phyloP scores from a whole-genome alignment of 1,284 basidiomycete genomes.

The Fomes fomentarius region DNA sequence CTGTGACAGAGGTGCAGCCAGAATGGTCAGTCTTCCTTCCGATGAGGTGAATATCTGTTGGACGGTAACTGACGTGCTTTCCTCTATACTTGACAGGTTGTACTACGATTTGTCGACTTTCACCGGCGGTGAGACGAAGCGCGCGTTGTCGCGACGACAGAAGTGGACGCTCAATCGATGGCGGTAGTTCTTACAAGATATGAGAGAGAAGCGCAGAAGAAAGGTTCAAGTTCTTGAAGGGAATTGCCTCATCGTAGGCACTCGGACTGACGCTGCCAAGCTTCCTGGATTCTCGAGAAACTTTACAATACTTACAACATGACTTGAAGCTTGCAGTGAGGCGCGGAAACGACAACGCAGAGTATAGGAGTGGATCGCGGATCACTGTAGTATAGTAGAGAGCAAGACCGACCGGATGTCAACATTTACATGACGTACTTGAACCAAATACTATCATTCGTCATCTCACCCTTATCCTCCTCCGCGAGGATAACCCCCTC shows the following conservation, averaged over 20 bases:
- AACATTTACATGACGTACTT: background rate
- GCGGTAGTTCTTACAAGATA: conserved; percentile 6
- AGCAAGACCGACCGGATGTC: too few relatives aligned
- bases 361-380: too few relatives aligned
- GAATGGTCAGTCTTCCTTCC: conserved; percentile 71
- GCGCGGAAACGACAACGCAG: too few relatives aligned
- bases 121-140: conserved; percentile 76
- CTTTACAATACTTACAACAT: too few relatives aligned
- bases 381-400: too few relatives aligned
- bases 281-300: too few relatives aligned
- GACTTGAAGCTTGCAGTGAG: too few relatives aligned
- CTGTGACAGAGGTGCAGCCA: conserved; percentile 85
- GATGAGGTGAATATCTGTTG: background rate
- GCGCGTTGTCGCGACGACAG: conserved; percentile 55
- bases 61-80: background rate
- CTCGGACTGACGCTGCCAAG: too few relatives aligned
- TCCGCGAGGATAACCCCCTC: background rate
- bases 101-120: conserved; percentile 83
- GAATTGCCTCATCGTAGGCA: too few relatives aligned
- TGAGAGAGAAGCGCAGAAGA: conserved; percentile 7
- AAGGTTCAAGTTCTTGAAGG: too few relatives aligned
- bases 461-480: too few relatives aligned
- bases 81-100: conserved; percentile 47
- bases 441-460: too few relatives aligned
- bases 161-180: conserved; percentile 40